Evolutionary conservation across 805 yeast genomes (phyloP).

Genomic region (Sporopachydermia lactativora): DNA sequence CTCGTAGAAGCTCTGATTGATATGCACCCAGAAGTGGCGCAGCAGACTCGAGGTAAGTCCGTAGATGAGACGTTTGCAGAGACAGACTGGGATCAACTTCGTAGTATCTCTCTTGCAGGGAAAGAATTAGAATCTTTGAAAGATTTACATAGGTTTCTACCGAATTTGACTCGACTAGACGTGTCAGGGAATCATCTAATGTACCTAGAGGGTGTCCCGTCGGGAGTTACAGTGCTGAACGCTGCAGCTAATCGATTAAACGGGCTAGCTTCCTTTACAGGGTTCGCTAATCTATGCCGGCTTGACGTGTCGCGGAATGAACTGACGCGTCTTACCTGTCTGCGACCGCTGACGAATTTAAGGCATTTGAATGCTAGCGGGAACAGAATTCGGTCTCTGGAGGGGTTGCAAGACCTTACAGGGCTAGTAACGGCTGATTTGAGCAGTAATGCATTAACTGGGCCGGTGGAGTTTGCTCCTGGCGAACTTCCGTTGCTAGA

Average conservation of each 20-base stretch:
- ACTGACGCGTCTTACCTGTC: conserved; percentile 22
- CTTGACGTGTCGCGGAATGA: conserved; percentile 27
- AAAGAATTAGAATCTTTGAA: conserved; percentile 25
- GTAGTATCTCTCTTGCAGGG: conserved; percentile 20
- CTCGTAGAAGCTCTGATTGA: conserved; percentile 31
- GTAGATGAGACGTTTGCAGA: conserved; percentile 1
- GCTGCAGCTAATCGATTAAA: conserved; percentile 25
- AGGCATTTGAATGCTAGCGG: conserved; percentile 28
- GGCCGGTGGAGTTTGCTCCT: conserved; percentile 10
- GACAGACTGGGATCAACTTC: conserved; percentile 27
- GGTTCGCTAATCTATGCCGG: conserved; percentile 27
- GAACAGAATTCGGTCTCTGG: conserved; percentile 22
- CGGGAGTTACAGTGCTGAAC: conserved; percentile 21
- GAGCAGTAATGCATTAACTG: conserved; percentile 12
- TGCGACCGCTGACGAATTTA: conserved; percentile 24
- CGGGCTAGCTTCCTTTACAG: conserved; percentile 28
- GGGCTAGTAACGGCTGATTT: conserved; percentile 16
- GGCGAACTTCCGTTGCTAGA: conserved; percentile 13
- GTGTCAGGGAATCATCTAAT: conserved; percentile 26
- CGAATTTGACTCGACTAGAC: conserved; percentile 24
- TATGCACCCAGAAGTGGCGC: conserved; percentile 16
- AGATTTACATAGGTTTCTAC: conserved; percentile 27
- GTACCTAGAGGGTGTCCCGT: conserved; percentile 32
- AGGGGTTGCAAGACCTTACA: conserved; percentile 26
- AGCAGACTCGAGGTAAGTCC: conserved; percentile 9